These are phyloP conservation scores for Zymoseptoria passerinii DNA, from an alignment of 2,329 filamentous ascomycete species.

Conservation along the genomic window DNA sequence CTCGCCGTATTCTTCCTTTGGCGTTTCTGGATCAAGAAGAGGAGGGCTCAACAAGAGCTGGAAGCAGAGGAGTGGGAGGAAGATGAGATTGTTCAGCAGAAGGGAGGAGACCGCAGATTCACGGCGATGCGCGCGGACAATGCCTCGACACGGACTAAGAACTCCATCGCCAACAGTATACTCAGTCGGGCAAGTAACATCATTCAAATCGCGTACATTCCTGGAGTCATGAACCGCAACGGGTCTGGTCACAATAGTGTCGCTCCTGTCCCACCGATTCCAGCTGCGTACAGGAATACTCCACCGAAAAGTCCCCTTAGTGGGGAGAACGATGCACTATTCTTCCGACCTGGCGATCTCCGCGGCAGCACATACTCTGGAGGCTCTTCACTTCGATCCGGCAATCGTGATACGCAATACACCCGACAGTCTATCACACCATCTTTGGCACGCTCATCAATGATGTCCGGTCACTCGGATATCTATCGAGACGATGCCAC, in stretches of 20 bases:
- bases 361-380: conserved; percentile 86
- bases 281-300: conserved; percentile 46
- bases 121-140: conserved; percentile 52
- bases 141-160: conserved; percentile 72
- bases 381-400: conserved; percentile 46
- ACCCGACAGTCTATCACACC: conserved; percentile 41
- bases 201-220: conserved; percentile 98
- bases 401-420: conserved; percentile 22
- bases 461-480: conserved; percentile 62
- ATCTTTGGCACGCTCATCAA: conserved; percentile 46
- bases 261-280: conserved; percentile 89
- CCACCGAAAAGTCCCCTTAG: conserved; percentile 48
- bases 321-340: conserved; percentile 65
- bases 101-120: conserved; percentile 40
- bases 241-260: conserved; percentile 47
- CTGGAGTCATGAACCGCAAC: conserved; percentile 78
- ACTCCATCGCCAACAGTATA: conserved; percentile 87
- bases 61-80: conserved; percentile 49
- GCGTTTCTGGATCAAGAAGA: conserved; percentile 78
- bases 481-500: conserved; percentile 89
- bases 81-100: conserved; percentile 48
- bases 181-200: conserved; percentile 95
- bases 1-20: conserved; percentile 72
- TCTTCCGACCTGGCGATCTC: conserved; percentile 85
- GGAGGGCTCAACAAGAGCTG: conserved; percentile 55